Evolutionary conservation across 805 yeast genomes (phyloP), one percentile per base, ranked within the genome.

Genomic region (Kazachstania kunashirensis): DNA sequence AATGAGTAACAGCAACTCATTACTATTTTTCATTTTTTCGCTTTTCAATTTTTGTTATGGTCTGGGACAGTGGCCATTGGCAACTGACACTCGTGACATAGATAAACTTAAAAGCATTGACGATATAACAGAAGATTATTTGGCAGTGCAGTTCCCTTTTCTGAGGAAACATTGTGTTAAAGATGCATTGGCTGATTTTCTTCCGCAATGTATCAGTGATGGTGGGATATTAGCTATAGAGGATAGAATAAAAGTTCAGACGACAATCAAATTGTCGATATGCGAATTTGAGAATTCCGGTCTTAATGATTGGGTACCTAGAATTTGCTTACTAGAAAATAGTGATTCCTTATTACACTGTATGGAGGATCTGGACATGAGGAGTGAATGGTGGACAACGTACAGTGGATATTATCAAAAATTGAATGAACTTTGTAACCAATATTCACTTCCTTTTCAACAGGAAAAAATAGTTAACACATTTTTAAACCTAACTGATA

Each of bases 321-420:
- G 39, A 31, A 23, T 39, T 21, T 34, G 50, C 33, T 9, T 37
- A 28, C 4, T 13, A 11, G 24, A 30, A 7, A 12, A 25, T 10
- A 28, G 21, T 4, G 35, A 27, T 9, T 15, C 38, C 26, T 21
- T 54, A 31, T 53, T 53, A 15, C 43, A 39, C 1, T 75, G 80
- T 41, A 57, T 74, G 21, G 34, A 44, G 3, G 55, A 60, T 2
- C 42, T 73, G 27, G 71, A 72, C 37, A 47, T 47, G 16, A 57
- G 63, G 3, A 63, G 75, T 0, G 81, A 78, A 45, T 74, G 79
- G 69, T 80, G 89, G 89, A 78, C 86, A 0, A 75, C 79, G 0
- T 79, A 70, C 49, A 77, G 77, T 43, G 84, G 84, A 0, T 71
- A 78, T 47, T 78, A 72, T 51, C 65, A 76, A 31, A 66, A 70